phyloP scores from a whole-genome alignment of 108 stramenopile species.

The Chaetoceros muelleri region DNA sequence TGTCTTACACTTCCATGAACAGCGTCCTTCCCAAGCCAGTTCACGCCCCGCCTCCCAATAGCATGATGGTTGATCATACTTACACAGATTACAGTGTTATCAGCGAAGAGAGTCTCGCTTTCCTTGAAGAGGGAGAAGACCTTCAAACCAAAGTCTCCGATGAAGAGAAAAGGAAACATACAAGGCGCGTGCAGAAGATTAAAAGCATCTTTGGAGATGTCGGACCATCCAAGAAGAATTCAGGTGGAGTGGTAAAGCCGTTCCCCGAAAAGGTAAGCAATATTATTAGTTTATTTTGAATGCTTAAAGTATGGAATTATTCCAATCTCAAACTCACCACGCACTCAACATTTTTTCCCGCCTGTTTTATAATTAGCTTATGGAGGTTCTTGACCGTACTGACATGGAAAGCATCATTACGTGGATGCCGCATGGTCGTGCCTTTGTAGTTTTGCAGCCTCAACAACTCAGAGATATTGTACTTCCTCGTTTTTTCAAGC shows the following conservation, averaged over 20 bases:
- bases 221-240: slow-evolving; percentile 34
- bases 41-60: slow-evolving; percentile 2
- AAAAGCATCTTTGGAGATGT: slow-evolving; percentile 21
- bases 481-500: slow-evolving; percentile 62
- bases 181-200: slow-evolving; percentile 6
- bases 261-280: slow-evolving; percentile 33
- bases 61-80: slow-evolving; percentile 29
- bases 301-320: neutral
- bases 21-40: neutral
- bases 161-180: slow-evolving; percentile 7
- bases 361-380: slow-evolving; percentile 4
- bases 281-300: neutral
- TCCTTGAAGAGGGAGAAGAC: slow-evolving; percentile 18
- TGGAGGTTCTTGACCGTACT: slow-evolving; percentile 27
- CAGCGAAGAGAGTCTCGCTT: slow-evolving; percentile 10
- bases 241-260: slow-evolving; percentile 37
- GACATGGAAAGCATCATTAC: slow-evolving; percentile 23
- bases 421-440: slow-evolving; percentile 58
- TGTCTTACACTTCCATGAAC: neutral
- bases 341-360: neutral
- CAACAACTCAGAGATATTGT: slow-evolving; percentile 40
- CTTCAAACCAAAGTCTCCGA: slow-evolving; percentile 4
- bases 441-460: slow-evolving; percentile 52
- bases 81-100: slow-evolving; percentile 30
- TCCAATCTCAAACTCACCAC: no score